Evolutionary conservation across 2,329 filamentous ascomycete genomes (phyloP), one percentile per base, ranked within the genome.

Genomic region (Clarireedia monteithiana): DNA sequence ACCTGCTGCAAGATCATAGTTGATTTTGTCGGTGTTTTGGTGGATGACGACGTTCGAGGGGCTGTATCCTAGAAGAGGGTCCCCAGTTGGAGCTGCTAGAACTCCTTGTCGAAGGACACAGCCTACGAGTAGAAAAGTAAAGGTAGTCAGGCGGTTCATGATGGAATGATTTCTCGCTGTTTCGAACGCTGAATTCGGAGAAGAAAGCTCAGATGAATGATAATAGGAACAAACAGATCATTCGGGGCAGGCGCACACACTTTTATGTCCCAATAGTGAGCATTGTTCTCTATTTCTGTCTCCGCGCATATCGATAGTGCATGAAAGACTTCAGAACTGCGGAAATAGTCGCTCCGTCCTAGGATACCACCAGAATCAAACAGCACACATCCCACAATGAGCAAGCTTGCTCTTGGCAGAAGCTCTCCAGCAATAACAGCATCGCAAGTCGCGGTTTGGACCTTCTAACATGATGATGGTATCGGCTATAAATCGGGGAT

Each of bases 1-100:
- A 0, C 77, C 79, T 0, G 71, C 67, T 9, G 78, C 76, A 9
- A 77, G 71, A 39, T 75, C 66, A 50, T 72, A 75, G 4, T 69
- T 62, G 20, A 73, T 62, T 9, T 58, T 50, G 34, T 65, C 63
- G 3, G 72, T 73, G 30, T 71, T 62, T 50, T 70, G 64, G 10
- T 67, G 69, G 2, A 68, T 63, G 15, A 73, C 60, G 1, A 63
- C 66, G 52, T 73, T 71, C 5, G 64, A 65, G 3, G 71, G 57
- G 15, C 72, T 72, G 59, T 72, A 75, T 4, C 74, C 73, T 1
- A 73, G 60, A 3, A 75, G 67, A n/a, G 61, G 51, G 5, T 63
- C 62, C 45, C 64, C 63, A 26, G 64, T 64, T 36, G 64, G 64
- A 50, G 63, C 64, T 39, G 57, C 58, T 26, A 58, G 36, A 15